Evolutionary conservation across 139 green algal genomes (phyloP).

Genomic region (Gonium pectorale): DNA sequence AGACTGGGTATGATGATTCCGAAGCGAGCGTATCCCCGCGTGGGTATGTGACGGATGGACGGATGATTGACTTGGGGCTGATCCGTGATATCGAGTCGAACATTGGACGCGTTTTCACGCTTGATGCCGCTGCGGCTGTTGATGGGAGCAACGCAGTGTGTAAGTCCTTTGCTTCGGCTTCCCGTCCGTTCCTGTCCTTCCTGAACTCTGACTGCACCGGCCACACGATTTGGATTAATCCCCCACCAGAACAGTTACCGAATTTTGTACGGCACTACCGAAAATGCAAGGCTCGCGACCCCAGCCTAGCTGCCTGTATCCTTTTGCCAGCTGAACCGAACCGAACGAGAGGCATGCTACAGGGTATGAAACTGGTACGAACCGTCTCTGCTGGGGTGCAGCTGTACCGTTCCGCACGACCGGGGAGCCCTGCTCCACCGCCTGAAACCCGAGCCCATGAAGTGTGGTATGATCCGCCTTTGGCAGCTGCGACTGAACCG

Average conservation of each 20-base stretch:
- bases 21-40: too few relatives aligned
- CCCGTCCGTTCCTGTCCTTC: not conserved
- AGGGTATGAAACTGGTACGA: not conserved
- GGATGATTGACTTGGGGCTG: too few relatives aligned
- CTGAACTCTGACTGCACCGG: constrained; percentile 23
- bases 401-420: not conserved
- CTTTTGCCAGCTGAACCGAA: not conserved
- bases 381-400: not conserved
- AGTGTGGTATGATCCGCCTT: not conserved
- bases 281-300: not conserved
- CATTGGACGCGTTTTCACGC: not conserved
- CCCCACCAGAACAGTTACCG: not conserved
- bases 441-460: not conserved
- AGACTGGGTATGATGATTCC: too few relatives aligned
- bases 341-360: not conserved
- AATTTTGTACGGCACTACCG: not conserved
- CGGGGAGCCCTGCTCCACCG: not conserved
- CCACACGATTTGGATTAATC: constrained; percentile 14
- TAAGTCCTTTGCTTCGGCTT: not conserved
- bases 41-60: too few relatives aligned
- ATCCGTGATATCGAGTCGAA: not conserved
- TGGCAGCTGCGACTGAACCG: not conserved
- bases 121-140: constrained; percentile 3
- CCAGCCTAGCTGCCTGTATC: not conserved
- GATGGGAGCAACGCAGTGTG: constrained; percentile 10